A percentile compares a stretch with the other conserved stretches of the same genome.
Evolutionary conservation across 345 rosid species (phyloP).

Genomic region (Arabis alpina): DNA sequence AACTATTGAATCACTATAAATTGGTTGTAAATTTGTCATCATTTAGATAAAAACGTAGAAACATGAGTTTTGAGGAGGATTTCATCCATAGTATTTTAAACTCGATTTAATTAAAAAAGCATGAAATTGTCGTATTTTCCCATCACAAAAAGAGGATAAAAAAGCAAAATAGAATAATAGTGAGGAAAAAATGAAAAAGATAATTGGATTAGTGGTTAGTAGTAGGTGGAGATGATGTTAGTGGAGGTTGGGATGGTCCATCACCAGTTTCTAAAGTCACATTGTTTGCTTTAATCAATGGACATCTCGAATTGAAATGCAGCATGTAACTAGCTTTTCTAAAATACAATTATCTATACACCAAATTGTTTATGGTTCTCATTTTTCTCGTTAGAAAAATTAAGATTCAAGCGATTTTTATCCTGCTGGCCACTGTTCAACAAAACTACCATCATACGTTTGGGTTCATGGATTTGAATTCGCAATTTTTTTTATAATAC

Average conservation of each 20-base stretch:
- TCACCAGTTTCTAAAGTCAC: slow-evolving; percentile 34
- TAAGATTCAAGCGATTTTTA: background rate
- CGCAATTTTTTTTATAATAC: background rate
- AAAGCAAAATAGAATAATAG: slow-evolving; percentile 1
- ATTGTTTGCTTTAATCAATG: slow-evolving; percentile 40
- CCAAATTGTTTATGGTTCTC: background rate
- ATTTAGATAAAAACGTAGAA: background rate
- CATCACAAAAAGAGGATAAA: background rate
- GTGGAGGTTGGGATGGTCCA: slow-evolving; percentile 44
- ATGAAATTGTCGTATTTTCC: background rate
- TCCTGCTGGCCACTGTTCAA: background rate
- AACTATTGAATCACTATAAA: background rate
- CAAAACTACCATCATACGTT: background rate
- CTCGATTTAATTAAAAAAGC: background rate
- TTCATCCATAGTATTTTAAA: background rate
- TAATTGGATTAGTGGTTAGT: slow-evolving; percentile 56
- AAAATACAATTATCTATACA: background rate
- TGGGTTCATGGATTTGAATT: background rate
- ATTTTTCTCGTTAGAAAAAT: background rate
- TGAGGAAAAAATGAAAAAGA: background rate
- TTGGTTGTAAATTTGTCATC: background rate
- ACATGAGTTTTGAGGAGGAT: background rate
- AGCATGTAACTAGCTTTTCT: slow-evolving; percentile 24
- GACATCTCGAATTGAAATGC: slow-evolving; percentile 20
- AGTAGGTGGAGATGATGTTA: slow-evolving; percentile 69